Evolutionary conservation across 2,329 filamentous ascomycete genomes (phyloP), one percentile per base, ranked within the genome.

Genomic region (Cordyceps farinosa): DNA sequence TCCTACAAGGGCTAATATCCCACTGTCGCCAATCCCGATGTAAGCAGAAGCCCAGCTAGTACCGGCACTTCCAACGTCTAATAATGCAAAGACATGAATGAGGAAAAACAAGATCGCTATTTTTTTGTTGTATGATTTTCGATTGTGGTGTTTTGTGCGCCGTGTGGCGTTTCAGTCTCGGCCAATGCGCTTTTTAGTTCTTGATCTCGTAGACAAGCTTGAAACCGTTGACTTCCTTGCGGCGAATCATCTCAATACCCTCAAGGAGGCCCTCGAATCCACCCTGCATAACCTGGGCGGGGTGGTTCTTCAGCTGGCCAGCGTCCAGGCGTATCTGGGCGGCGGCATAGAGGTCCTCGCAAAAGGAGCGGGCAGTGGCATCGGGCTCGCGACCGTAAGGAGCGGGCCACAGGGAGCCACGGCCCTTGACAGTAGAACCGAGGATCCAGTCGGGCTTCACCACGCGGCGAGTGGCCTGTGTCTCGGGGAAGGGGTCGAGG

Each of bases 171-270:
- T 55, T n/a, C 30, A 32, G 27, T 10, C 22, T 40, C 48, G 40
- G 40, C 11, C 29, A 15, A 22, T 1, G 22, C 0, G 30, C 5
- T 48, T 7, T 44, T 48, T 61, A 61, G 51, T 55, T 57, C n/a
- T 48, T 30, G 15, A 61, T 34, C 7, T 38, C 22, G 52, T 78
- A 79, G 2, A 81, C 78, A 62, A 80, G 68, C 72, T 80, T 80
- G 40, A 72, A 72, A 27, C 73, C 78, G 60, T 75, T 78, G 40
- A 79, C 71, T 67, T 72, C 67, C 1, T 70, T 71, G 8, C 70
- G 66, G 63, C 66, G 68, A 54, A 75, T 58, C 64, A 74, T 70
- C 36, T 73, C 69, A n/a, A 77, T 54, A 2, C 74, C 74, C 17
- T 65, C 57, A 8, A 77, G 52, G 15, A 76, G 69, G 5, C 74